These are phyloP conservation scores for Penicillium lagena DNA, from an alignment of 495 filamentous ascomycete species.

Conservation along the genomic window DNA sequence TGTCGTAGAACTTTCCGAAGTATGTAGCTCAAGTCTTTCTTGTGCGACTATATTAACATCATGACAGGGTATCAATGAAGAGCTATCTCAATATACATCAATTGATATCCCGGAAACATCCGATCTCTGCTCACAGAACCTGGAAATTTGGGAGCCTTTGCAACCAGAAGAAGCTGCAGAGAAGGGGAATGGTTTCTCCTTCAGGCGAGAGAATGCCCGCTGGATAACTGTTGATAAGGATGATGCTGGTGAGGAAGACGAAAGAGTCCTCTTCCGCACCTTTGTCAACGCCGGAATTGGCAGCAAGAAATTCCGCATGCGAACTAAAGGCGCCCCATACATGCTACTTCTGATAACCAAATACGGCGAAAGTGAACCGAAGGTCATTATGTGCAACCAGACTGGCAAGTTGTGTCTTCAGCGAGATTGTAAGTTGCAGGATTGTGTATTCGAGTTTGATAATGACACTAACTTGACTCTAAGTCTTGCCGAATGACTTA, in stretches of 20 bases:
- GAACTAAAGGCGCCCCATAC: conserved; percentile 34
- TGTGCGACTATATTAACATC: not conserved
- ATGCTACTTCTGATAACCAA: conserved; percentile 33
- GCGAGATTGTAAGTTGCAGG: conserved; percentile 23
- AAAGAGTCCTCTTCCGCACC: conserved; percentile 31
- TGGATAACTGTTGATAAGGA: conserved; percentile 33
- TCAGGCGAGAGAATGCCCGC: conserved; percentile 21
- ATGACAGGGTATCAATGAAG: conserved; percentile 26
- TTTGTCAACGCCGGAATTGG: conserved; percentile 40
- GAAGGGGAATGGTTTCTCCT: conserved; percentile 9
- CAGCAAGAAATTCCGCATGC: conserved; percentile 28
- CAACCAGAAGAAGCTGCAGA: conserved; percentile 26
- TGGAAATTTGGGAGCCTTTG: conserved; percentile 32
- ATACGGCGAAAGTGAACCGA: conserved; percentile 35
- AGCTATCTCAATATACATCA: conserved; percentile 25
- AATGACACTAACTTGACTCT: not conserved
- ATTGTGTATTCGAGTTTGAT: too few relatives aligned
- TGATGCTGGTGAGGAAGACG: conserved; percentile 33
- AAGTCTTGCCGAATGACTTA: conserved; percentile 17
- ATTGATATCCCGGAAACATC: conserved; percentile 23
- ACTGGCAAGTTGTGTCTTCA: conserved; percentile 34
- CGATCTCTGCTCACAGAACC: conserved; percentile 18
- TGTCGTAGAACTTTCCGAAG: conserved; percentile 33
- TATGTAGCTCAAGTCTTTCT: conserved; percentile 3
- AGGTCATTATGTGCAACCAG: conserved; percentile 37